Base-by-base conservation (phyloP, 257 asterid genomes). In the Capsicum baccatum region DNA sequence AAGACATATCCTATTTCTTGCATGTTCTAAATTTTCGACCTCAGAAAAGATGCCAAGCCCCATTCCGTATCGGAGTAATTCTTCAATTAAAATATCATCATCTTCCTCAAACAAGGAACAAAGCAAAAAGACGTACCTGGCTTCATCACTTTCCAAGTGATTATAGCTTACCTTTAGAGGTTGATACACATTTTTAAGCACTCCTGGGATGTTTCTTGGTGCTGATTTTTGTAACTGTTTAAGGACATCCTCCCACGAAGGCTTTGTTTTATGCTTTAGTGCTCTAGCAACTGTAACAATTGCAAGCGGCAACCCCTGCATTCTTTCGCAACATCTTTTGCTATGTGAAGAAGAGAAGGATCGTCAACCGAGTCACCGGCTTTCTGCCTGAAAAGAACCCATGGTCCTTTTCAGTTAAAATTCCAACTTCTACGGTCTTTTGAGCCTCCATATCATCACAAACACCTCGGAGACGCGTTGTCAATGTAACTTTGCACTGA, bases 231-330 rank as follows among this genome's bases (percentile, higher is more conserved):
- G 35, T 1, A 85, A 50, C 73, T 62, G 71, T 17, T 1, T 2
- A 42, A 81, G 78, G 48, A 70, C 83, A 71, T 80, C 67, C 37
- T 37, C 21, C 84, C 87, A 85, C 10, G 56, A 68, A 8, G 13
- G 17, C 10, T 9, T 50, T 6, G 0, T 37, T 7, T 80, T 80
- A 33, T 6, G 7, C 44, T 19, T 80, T 10, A 85, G 80, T 39
- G 85, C 78, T 19, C 52, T 52, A 10, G 71, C 85, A 17, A 58
- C 78, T 48, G 26, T 47, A 7, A 62, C 12, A 44, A 85, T 67
- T 59, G 76, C 88, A 50, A 86, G 84, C 2, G 84, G 88, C 47
- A 86, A 3, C 9, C 88, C 88, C 50, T 21, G 64, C 84, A 83
- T 55, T 86, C 84, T 11, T 52, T 4, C 4, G 84, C 57, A 9